These are phyloP conservation scores for Tolypocladium amazonense DNA, from an alignment of 2,329 filamentous ascomycete species.

Conservation along the genomic window DNA sequence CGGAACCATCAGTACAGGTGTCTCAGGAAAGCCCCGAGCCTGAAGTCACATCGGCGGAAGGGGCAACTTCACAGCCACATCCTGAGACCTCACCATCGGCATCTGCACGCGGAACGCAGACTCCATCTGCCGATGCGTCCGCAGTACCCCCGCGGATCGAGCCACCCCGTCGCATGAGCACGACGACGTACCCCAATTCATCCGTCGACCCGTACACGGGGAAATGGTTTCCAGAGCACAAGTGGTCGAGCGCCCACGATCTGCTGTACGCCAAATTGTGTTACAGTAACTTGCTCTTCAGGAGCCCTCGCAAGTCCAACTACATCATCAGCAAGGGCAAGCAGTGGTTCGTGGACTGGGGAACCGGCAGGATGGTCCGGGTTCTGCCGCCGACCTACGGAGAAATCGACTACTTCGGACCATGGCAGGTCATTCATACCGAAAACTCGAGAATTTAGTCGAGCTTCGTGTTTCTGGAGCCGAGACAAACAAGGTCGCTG, in stretches of 20 bases:
- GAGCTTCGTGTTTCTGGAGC: not conserved
- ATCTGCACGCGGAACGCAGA: not conserved
- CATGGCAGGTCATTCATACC: slow-evolving; percentile 39
- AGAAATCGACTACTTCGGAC: slow-evolving; percentile 36
- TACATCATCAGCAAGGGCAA: slow-evolving; percentile 46
- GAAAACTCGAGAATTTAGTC: slow-evolving; percentile 35
- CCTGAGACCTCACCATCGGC: not conserved
- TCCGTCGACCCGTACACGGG: slow-evolving; percentile 36
- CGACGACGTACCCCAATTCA: slow-evolving; percentile 33
- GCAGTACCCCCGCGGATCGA: slow-evolving; percentile 18
- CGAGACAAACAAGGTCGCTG: not conserved
- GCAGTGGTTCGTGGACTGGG: slow-evolving; percentile 50
- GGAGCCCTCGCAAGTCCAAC: slow-evolving; percentile 46
- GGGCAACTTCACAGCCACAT: slow-evolving; percentile 2
- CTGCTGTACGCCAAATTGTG: slow-evolving; percentile 50
- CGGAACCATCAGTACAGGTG: not conserved
- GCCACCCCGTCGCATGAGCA: slow-evolving; percentile 28
- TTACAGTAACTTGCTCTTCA: slow-evolving; percentile 46
- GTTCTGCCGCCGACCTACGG: slow-evolving; percentile 44
- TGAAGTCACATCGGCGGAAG: slow-evolving; percentile 1
- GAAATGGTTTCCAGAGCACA: slow-evolving; percentile 46
- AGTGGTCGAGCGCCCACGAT: slow-evolving; percentile 45
- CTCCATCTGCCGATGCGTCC: slow-evolving; percentile 2
- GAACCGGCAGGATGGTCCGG: slow-evolving; percentile 41
- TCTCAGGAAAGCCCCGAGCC: not conserved